These are phyloP conservation scores for Penicillium frequentans DNA, from an alignment of 2,329 filamentous ascomycete species.

Conservation along the genomic window DNA sequence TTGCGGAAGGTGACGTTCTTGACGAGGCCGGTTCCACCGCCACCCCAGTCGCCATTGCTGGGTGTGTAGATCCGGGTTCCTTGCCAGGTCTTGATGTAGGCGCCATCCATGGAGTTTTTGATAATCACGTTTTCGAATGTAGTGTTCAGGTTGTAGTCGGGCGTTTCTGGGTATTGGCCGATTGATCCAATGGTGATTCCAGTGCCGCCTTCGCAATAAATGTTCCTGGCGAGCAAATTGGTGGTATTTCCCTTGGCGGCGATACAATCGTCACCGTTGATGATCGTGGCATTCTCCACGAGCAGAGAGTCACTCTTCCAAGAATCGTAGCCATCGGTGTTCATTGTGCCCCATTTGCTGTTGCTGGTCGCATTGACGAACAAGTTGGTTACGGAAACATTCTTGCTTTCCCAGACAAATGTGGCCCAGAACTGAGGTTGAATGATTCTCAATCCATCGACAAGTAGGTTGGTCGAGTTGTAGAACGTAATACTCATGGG, in stretches of 20 bases:
- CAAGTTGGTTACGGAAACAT: constrained; percentile 55
- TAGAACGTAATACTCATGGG: constrained; percentile 56
- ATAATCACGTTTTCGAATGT: constrained; percentile 35
- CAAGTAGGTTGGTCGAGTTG: constrained; percentile 49
- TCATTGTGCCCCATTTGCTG: constrained; percentile 48
- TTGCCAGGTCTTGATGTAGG: constrained; percentile 29
- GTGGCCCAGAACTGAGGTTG: constrained; percentile 55
- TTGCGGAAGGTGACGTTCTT: constrained; percentile 25
- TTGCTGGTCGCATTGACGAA: constrained; percentile 52
- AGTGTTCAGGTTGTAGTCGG: constrained; percentile 40
- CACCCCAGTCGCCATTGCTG: constrained; percentile 23
- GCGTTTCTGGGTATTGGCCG: constrained; percentile 38
- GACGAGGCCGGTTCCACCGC: constrained; percentile 22
- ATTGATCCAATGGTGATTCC: constrained; percentile 43
- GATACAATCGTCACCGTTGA: constrained; percentile 38
- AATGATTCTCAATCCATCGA: constrained; percentile 51
- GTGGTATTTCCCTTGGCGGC: constrained; percentile 44
- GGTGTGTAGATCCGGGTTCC: constrained; percentile 15
- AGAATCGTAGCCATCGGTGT: constrained; percentile 54
- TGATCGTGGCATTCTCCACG: constrained; percentile 49
- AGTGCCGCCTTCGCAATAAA: constrained; percentile 39
- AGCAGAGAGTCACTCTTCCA: constrained; percentile 52
- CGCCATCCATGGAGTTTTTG: constrained; percentile 21
- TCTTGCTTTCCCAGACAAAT: constrained; percentile 49
- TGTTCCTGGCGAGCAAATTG: constrained; percentile 40